These are phyloP conservation scores for Hyaloscypha variabilis DNA, from an alignment of 495 filamentous ascomycete species.

Conservation along the genomic window DNA sequence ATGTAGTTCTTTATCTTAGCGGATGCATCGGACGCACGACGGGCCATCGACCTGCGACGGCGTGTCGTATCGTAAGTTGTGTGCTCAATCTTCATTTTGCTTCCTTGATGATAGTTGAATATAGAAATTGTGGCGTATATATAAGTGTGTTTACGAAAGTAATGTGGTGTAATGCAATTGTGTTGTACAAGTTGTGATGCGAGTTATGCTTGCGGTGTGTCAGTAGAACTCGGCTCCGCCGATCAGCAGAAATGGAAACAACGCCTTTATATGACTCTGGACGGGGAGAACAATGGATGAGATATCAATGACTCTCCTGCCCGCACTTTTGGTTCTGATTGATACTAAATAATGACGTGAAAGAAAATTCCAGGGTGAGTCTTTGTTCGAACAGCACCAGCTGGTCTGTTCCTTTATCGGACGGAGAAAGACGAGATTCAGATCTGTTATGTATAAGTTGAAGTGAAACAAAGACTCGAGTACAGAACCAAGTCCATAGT, in stretches of 20 bases:
- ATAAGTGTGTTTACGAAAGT: background rate
- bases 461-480: background rate
- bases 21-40: background rate
- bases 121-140: background rate
- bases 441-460: background rate
- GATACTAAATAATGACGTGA: background rate
- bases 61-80: slow-evolving; percentile 16
- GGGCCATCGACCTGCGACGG: background rate
- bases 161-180: too few species aligned
- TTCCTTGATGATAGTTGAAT: background rate
- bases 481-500: background rate
- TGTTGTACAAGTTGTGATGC: background rate
- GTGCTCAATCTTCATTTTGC: slow-evolving; percentile 13
- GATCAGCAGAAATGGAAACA: background rate
- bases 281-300: background rate
- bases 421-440: background rate
- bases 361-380: background rate
- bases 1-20: slow-evolving; percentile 3
- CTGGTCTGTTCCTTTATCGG: background rate
- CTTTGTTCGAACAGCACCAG: background rate
- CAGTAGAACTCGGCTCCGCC: background rate
- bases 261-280: background rate
- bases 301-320: background rate
- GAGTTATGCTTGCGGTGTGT: background rate
- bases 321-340: background rate